These are phyloP conservation scores for Hericium coralloides DNA, from an alignment of 768 basidiomycete genomes.

Conservation along the genomic window DNA sequence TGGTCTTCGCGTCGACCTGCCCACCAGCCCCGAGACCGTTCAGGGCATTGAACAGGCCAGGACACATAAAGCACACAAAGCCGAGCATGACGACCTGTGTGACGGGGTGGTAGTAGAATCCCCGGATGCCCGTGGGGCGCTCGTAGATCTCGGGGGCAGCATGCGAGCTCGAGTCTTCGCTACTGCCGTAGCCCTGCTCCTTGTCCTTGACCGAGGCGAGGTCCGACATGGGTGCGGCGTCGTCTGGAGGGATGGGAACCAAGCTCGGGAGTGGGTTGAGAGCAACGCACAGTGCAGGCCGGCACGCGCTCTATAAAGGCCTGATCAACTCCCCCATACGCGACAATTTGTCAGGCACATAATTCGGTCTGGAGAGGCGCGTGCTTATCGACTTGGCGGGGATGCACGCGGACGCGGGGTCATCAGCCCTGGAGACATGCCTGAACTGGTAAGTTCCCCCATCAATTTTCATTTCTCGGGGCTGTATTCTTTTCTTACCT, in stretches of 20 bases:
- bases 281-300: no score
- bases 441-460: no score
- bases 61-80: conserved; percentile 50
- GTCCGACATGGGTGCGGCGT: conserved; percentile 1
- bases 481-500: no score
- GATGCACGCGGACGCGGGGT: neutral
- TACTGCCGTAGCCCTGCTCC: conserved; percentile 2
- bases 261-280: neutral
- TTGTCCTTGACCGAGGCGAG: neutral
- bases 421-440: neutral
- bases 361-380: neutral
- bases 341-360: neutral
- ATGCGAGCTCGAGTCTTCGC: neutral
- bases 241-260: neutral
- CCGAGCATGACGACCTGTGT: conserved; percentile 60
- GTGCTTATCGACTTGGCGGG: neutral
- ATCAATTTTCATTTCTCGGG: no score
- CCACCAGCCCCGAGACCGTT: conserved; percentile 77
- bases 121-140: conserved; percentile 42
- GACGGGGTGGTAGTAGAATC: conserved; percentile 48
- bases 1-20: conserved; percentile 54
- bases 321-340: no score
- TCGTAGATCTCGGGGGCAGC: conserved; percentile 25
- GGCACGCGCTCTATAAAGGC: no score
- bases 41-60: conserved; percentile 72